Evolutionary conservation across 768 basidiomycete genomes (phyloP).

Genomic region (Termitomyces sp.): DNA sequence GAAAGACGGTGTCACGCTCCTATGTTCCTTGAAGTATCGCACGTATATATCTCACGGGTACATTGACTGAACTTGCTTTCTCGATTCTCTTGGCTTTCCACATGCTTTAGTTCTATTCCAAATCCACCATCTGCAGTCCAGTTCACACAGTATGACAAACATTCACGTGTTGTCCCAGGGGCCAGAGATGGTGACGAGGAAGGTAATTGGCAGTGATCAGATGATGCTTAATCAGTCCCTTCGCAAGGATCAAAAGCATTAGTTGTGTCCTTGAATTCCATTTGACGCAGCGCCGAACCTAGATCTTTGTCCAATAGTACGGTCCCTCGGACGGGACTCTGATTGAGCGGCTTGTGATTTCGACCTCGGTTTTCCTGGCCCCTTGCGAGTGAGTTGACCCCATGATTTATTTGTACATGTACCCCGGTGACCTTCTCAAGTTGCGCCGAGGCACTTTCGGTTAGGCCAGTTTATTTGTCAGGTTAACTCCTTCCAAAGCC

Average conservation of each 20-base stretch:
- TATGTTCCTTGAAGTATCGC: not conserved
- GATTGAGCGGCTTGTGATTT: conserved; percentile 4
- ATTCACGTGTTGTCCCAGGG: not conserved
- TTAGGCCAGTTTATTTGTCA: not conserved
- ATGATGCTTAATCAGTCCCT: not conserved
- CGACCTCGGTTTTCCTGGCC: not conserved
- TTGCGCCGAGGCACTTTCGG: too few species aligned
- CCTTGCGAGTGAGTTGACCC: not conserved
- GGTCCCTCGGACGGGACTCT: not conserved
- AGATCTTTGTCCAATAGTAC: not conserved
- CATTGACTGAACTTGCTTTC: not conserved
- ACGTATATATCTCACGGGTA: not conserved
- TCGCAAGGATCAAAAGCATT: not conserved
- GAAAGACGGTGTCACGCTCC: not conserved
- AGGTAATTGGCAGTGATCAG: not conserved
- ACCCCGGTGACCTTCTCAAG: not conserved
- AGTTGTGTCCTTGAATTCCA: not conserved
- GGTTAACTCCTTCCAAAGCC: not conserved
- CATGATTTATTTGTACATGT: not conserved
- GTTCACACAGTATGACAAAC: not conserved
- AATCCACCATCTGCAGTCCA: not conserved
- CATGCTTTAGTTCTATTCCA: not conserved
- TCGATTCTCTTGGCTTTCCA: not conserved
- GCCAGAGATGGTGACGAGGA: too few species aligned
- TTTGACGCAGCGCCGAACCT: not conserved